phyloP scores from a whole-genome alignment of 2,329 filamentous ascomycete species.

The Verticillium alfalfae region DNA sequence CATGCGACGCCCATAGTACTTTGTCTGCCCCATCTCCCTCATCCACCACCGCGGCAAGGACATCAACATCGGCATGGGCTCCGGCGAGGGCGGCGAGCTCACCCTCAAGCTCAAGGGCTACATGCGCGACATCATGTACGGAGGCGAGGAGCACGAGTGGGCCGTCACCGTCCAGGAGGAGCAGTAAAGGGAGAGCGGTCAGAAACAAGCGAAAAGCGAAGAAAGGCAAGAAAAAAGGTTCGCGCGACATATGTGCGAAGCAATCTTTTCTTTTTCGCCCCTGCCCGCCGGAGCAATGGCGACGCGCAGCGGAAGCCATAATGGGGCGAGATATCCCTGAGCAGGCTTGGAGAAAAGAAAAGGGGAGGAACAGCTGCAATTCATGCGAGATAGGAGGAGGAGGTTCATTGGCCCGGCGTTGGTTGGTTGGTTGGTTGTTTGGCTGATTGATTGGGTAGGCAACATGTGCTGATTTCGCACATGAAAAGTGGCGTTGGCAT shows the following conservation, averaged over 20 bases:
- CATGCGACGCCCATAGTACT: constrained; percentile 44
- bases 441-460: not conserved
- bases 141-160: constrained; percentile 63
- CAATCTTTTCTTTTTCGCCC: too few relatives aligned
- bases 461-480: not conserved
- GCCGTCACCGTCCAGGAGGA: constrained; percentile 62
- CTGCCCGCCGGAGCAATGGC: too few relatives aligned
- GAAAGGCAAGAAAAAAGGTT: not conserved
- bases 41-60: constrained; percentile 64
- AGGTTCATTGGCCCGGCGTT: not conserved
- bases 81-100: constrained; percentile 46
- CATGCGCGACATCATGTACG: constrained; percentile 72
- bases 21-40: constrained; percentile 61
- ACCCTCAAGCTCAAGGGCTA: constrained; percentile 60
- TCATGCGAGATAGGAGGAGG: not conserved
- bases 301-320: too few relatives aligned
- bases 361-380: not conserved
- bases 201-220: not conserved
- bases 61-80: constrained; percentile 56
- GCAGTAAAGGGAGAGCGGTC: constrained; percentile 19
- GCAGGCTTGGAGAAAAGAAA: not conserved
- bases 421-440: not conserved
- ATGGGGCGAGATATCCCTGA: too few relatives aligned
- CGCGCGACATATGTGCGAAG: too few relatives aligned
- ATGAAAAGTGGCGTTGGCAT: not conserved